These are phyloP conservation scores for Scutellaria barbata DNA, from an alignment of 257 asterid species.

Conservation along the genomic window DNA sequence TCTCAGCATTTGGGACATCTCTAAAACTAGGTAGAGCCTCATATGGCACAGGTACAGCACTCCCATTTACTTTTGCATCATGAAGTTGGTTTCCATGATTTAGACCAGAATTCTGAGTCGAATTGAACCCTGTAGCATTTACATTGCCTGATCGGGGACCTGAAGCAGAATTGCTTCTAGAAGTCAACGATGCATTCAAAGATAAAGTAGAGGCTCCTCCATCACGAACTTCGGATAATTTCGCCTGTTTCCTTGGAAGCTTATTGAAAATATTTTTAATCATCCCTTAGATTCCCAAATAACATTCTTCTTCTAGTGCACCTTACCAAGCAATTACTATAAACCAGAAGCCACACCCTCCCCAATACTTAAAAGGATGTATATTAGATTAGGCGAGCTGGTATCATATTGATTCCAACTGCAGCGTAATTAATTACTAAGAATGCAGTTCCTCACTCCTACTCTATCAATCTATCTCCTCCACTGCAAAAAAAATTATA, in stretches of 20 bases:
- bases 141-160: constrained; percentile 47
- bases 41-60: constrained; percentile 47
- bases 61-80: constrained; percentile 56
- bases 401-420: constrained; percentile 29
- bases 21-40: constrained; percentile 82
- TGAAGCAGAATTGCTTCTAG: constrained; percentile 46
- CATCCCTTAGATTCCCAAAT: constrained; percentile 52
- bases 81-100: constrained; percentile 44
- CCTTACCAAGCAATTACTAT: constrained; percentile 17
- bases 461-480: constrained; percentile 39
- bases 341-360: constrained; percentile 31
- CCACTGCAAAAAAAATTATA: constrained; percentile 22
- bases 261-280: constrained; percentile 74
- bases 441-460: constrained; percentile 18
- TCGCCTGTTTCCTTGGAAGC: constrained; percentile 76
- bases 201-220: constrained; percentile 57
- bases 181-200: constrained; percentile 51
- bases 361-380: background rate
- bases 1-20: constrained; percentile 81
- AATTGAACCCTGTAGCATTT: constrained; percentile 45
- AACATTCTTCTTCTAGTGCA: constrained; percentile 39
- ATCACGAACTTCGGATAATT: constrained; percentile 69
- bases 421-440: constrained; percentile 13
- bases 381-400: constrained; percentile 6
- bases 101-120: constrained; percentile 45